Base-by-base conservation (phyloP, 1,284 basidiomycete genomes). In the Wallemia ichthyophaga region DNA sequence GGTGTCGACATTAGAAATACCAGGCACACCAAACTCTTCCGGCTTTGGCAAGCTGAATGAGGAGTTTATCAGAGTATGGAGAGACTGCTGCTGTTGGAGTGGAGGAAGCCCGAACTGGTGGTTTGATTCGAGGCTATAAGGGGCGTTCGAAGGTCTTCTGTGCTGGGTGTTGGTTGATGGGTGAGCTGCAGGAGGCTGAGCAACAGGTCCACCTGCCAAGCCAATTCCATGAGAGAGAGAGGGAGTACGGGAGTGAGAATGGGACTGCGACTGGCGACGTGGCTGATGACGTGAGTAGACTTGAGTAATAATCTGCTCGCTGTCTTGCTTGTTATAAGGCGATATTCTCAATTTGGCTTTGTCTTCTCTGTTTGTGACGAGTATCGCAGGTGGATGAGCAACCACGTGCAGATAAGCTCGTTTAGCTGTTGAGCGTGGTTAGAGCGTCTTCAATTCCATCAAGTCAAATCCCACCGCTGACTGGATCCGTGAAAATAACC, bases 401-500 rank as follows among this genome's bases (percentile, higher is more conserved):
- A 48, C n/a, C 13, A 48, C n/a, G 5, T 48, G 37, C 9, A 48
- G 37, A 21, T 48, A 48, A 13, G 37, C 37, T 5, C 37, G 37
- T 48, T 48, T 48, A 15, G 37, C 37, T 48, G 37, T 11, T 11
- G 5, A 21, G n/a, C 5, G 5, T 17, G 9, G 5, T 17, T 48
- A 17, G n/a, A 21, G 5, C 7, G 37, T 21, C 3, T 21, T 48
- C 9, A 15, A 48, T 21, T 48, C 28, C 17, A 48, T 15, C 37
- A 5, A 5, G 5, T 15, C 9, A 11, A 13, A 11, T 69, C 73
- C 64, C 61, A 75, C 74, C 73, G 25, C 71, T 66, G 27, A 67
- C 66, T 11, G 76, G 68, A 62, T 77, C 75, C 53, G 79, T 78
- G 69, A 99, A 99, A 63, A 99, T 89, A 67, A 96, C 83, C 67